Base-by-base conservation (phyloP, 2,329 filamentous ascomycete species). In the Helotiales sp. region DNA sequence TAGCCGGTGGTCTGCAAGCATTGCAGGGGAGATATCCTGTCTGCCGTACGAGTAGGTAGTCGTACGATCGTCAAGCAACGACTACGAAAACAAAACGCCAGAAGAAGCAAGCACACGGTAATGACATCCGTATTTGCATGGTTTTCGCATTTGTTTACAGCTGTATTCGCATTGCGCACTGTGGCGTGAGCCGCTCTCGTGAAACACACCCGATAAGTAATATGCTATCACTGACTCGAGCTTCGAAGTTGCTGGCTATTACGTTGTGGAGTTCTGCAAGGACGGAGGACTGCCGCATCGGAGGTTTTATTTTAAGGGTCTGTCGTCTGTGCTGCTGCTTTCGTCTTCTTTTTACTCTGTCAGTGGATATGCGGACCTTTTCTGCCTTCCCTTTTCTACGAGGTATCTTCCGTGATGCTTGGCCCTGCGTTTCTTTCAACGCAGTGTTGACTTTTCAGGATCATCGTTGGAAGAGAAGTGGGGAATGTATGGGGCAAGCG, bases 201-300 rank as follows among this genome's bases (percentile, higher is more conserved):
- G 52, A 57, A 57, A 57, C 52, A n/a, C 10, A 26, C 30, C n/a
- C n/a, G n/a, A n/a, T n/a, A n/a, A n/a, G 15, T 24, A 24, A 15
- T 11, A 20, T 57, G 52, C 32, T 24, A 20, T 40, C 30, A 57
- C 52, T 57, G 30, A 57, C 30, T 57, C 52, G 52, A 57, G 52
- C 20, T 15, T 24, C 20, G 52, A 37, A 24, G 8, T 37, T 34
- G 30, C 2, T 37, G 28, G 47, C 47, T 22, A 15, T 50, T 17
- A 20, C 20, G 3, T 17, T 20, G 8, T 43, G 40, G 40, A 20
- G 40, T 15, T n/a, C 40, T 43, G 15, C 40, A 17, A n/a, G 40
- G n/a, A 6, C 17, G 3, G 40, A 20, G 4, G 30, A 24, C 10
- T 7, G n/a, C 30, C n/a, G 50, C 20, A 37, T 20, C 20, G 28